Percentiles rank a stretch among this genome's conserved stretches.
phyloP scores from a whole-genome alignment of 2,329 filamentous ascomycete species.

The Cladosporium halotolerans region DNA sequence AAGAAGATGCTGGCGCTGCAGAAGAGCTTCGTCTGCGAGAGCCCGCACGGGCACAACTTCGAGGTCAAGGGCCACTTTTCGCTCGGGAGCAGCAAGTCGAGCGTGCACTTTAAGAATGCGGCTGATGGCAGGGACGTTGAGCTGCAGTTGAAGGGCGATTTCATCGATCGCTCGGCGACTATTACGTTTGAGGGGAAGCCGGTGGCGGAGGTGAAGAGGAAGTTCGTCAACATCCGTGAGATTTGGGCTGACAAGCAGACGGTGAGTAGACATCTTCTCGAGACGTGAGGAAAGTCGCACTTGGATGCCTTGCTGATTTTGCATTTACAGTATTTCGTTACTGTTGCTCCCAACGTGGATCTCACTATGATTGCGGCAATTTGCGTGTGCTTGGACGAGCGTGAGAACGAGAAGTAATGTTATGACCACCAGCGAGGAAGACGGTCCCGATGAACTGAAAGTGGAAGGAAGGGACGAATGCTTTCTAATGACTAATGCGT shows the following conservation, averaged over 20 bases:
- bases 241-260: slow-evolving; percentile 58
- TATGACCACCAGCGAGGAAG: neutral
- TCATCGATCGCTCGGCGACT: slow-evolving; percentile 50
- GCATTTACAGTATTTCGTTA: slow-evolving; percentile 48
- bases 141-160: slow-evolving; percentile 56
- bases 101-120: slow-evolving; percentile 51
- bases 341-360: slow-evolving; percentile 59
- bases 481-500: too few relatives aligned
- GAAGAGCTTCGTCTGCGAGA: slow-evolving; percentile 46
- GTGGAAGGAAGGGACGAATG: too few relatives aligned
- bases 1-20: slow-evolving; percentile 50
- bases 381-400: slow-evolving; percentile 64
- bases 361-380: slow-evolving; percentile 59
- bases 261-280: slow-evolving; percentile 15
- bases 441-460: too few relatives aligned
- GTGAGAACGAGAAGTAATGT: slow-evolving; percentile 44
- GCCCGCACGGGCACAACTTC: slow-evolving; percentile 22
- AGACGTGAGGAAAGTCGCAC: neutral
- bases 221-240: slow-evolving; percentile 52
- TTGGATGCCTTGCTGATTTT: slow-evolving; percentile 4
- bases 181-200: slow-evolving; percentile 48
- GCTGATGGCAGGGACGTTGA: slow-evolving; percentile 39
- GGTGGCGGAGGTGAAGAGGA: slow-evolving; percentile 55
- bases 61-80: slow-evolving; percentile 46
- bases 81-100: slow-evolving; percentile 48